A percentile compares a stretch with the other conserved stretches of the same genome.
phyloP scores from a whole-genome alignment of 2,329 filamentous ascomycete genomes.

The Aureobasidium sp. region DNA sequence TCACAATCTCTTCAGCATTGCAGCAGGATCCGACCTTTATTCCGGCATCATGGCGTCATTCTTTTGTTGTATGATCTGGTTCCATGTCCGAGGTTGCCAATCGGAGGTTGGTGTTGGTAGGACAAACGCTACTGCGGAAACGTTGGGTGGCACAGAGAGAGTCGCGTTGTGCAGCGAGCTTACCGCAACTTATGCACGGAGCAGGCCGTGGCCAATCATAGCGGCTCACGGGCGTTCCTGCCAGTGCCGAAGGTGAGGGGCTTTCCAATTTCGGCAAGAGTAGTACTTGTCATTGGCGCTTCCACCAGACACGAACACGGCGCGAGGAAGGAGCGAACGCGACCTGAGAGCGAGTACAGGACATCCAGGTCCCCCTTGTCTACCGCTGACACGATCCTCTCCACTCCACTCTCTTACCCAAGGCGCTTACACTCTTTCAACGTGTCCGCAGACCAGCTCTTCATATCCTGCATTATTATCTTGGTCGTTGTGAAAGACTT shows the following conservation, averaged over 20 bases:
- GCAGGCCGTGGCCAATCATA: background rate
- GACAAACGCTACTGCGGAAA: background rate
- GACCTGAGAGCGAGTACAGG: slow-evolving; percentile 2
- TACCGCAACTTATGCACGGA: background rate
- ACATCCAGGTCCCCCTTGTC: slow-evolving; percentile 1
- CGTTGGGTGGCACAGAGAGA: background rate
- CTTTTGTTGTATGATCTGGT: background rate
- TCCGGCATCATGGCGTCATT: background rate
- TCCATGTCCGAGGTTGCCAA: background rate
- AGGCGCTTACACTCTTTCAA: background rate
- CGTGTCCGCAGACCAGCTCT: background rate
- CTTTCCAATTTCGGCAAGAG: background rate
- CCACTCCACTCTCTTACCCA: background rate
- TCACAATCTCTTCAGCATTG: background rate
- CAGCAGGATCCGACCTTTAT: background rate
- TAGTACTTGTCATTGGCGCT: background rate
- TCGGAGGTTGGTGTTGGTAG: slow-evolving; percentile 6
- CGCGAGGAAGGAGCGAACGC: slow-evolving; percentile 8
- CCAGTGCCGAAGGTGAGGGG: background rate
- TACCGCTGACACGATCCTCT: background rate
- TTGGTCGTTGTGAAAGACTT: background rate
- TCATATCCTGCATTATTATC: background rate
- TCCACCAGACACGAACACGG: background rate
- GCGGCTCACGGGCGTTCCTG: background rate
- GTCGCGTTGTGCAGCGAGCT: background rate